Base-by-base conservation (phyloP, 1,284 basidiomycete genomes). In the Ceratobasidium sp. region DNA sequence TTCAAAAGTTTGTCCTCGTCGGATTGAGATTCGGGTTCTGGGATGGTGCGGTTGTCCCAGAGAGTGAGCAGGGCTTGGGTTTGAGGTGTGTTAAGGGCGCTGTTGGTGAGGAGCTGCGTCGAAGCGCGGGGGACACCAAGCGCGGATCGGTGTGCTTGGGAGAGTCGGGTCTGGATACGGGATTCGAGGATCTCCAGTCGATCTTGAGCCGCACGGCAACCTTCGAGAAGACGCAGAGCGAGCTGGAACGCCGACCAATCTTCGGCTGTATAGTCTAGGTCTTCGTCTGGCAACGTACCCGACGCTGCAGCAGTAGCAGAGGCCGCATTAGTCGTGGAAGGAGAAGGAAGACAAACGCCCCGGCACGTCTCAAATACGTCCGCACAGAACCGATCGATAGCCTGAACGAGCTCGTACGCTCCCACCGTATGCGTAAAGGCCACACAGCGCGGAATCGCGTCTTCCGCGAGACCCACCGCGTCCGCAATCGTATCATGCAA, bases 391-490 rank as follows among this genome's bases (percentile, higher is more conserved):
- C 85, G 83, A 79, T 96, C 93, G 29, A 97, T 81, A 0, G 93
- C 89, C 48, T 89, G 86, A 22, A 97, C 84, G 19, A 96, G 87
- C 0, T 91, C 93, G 0, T 87, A 83, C 0, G 89, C 86, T 9
- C 91, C 96, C 80, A 94, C 97, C 0, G 96, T 96, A 79, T 96
- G 91, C 0, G 96, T 98, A 80, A 98, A 93, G 0, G 87, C 85
- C 59, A 88, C 83, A 80, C 93, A 95, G 36, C 95, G 88, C 31
- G 84, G 82, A 66, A 96, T 85, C 33, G 93, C 92, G 59, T 93
- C 93, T 78, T 97, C 95, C 19, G 91, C 92, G n/a, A 89, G 83
- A 15, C 87, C 85, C 79, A 96, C 92, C 33, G 94, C 86, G 77
- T 93, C 89, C 14, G 90, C 86, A 0, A 90, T 88, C 54, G 89